Base-by-base conservation (phyloP, 768 basidiomycete species). In the Hygrophorus russula region DNA sequence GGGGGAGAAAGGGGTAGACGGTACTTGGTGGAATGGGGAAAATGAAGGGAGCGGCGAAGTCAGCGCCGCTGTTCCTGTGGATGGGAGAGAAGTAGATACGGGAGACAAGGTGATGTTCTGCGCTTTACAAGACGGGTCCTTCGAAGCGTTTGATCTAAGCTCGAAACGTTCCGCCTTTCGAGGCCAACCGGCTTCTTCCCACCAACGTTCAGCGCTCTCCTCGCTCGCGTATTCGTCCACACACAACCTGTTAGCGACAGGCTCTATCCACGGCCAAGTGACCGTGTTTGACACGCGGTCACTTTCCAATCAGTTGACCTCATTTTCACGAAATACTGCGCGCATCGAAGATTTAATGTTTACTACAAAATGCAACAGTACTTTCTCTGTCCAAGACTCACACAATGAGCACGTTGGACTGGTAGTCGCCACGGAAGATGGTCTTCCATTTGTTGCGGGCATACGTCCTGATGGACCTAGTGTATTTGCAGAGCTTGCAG, bases 71-170 rank as follows among this genome's bases (percentile, higher is more conserved):
- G 27, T 36, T 24, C 24, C 6, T 19, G 36, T 8, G 15, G 66
- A 68, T 45, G 49, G 56, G 4, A 55, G 64, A 6, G 72, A 76
- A 55, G 66, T 72, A 3, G 75, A 74, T 24, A 69, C 72, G 1
- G 46, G 48, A 11, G 64, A 61, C 42, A 76, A 75, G 46, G 50
- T 74, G 29, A 60, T 74, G 2, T 79, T 73, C 47, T 69, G 68
- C 40, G 80, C 71, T 0, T 61, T 83, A 4, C 64, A 73, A 38
- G 68, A 68, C 45, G 80, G 80, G 1, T 60, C 65, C 0, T 71
- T 82, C 48, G 68, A 78, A 46, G 54, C 62, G 2, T 70, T 80
- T 50, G 80, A 83, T 48, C 63, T 80, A 14, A 62, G 71, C 1
- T 53, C 66, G n/a, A 61, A 63, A 46, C 50, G 49, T 12, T 54